These are phyloP conservation scores for Saturnispora zaruensis DNA, from an alignment of 805 yeast genomes.

Conservation along the genomic window DNA sequence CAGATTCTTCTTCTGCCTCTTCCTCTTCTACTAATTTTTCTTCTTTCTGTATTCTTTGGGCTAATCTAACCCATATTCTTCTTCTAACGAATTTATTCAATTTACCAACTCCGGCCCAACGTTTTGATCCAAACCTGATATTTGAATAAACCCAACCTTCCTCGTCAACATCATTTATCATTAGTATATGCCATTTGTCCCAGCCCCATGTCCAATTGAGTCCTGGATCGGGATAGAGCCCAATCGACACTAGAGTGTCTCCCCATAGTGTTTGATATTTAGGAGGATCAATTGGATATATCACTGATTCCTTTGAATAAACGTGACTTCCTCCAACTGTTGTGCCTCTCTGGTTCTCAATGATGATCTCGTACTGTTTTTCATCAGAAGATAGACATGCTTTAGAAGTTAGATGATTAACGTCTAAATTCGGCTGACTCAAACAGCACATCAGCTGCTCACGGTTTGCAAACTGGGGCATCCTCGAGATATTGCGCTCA, in stretches of 20 bases:
- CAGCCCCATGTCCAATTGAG: slow-evolving; percentile 46
- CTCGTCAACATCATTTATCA: slow-evolving; percentile 49
- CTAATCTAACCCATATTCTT: slow-evolving; percentile 40
- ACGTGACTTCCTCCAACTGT: slow-evolving; percentile 44
- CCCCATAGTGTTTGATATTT: slow-evolving; percentile 39
- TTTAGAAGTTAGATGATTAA: neutral
- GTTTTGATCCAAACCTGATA: slow-evolving; percentile 32
- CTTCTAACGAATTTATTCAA: slow-evolving; percentile 44
- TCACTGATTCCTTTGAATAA: slow-evolving; percentile 36
- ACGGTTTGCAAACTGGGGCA: slow-evolving; percentile 5
- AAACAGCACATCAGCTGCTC: neutral
- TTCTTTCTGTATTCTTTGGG: slow-evolving; percentile 5
- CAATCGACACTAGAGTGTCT: slow-evolving; percentile 23
- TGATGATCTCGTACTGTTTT: slow-evolving; percentile 32
- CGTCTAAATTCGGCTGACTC: neutral
- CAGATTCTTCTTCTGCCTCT: neutral
- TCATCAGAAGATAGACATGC: neutral
- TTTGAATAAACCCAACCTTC: slow-evolving; percentile 48
- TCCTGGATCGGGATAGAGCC: slow-evolving; percentile 40
- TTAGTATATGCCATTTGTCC: slow-evolving; percentile 46
- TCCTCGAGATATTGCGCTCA: neutral
- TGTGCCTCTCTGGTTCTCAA: slow-evolving; percentile 49
- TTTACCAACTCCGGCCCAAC: slow-evolving; percentile 44
- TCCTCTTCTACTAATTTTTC: neutral
- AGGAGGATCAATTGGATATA: slow-evolving; percentile 45